These are phyloP conservation scores for Colletotrichum sojae DNA, from an alignment of 2,329 filamentous ascomycete genomes.

Conservation along the genomic window DNA sequence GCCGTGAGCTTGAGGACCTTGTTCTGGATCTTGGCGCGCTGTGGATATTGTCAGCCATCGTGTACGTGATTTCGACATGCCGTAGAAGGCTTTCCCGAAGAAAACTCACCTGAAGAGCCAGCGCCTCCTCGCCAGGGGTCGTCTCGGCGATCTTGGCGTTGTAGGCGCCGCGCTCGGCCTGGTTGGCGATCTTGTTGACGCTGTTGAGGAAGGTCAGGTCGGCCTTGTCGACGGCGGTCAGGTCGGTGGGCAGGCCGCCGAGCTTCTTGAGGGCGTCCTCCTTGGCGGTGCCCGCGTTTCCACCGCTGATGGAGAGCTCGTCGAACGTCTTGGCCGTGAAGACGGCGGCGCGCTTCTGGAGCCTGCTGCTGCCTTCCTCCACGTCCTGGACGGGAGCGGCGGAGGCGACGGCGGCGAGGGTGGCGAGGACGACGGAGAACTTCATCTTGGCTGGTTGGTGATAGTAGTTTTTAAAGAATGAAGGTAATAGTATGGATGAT, in stretches of 20 bases:
- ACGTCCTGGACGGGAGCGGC: conserved; percentile 37
- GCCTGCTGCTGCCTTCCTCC: conserved; percentile 40
- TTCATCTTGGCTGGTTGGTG: conserved; percentile 47
- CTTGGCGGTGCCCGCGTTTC: conserved; percentile 60
- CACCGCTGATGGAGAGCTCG: conserved; percentile 62
- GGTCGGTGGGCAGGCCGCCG: conserved; percentile 55
- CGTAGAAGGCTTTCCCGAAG: no score
- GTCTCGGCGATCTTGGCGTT: conserved; percentile 65
- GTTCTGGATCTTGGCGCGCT: conserved; percentile 72
- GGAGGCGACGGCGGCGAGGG: conserved; percentile 48
- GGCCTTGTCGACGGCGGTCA: conserved; percentile 58
- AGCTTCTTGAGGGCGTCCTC: conserved; percentile 59
- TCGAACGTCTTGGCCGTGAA: conserved; percentile 56
- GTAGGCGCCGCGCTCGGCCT: conserved; percentile 67
- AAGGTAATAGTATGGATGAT: conserved; percentile 1
- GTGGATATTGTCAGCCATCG: background rate
- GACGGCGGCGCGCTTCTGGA: conserved; percentile 46
- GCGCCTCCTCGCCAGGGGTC: conserved; percentile 59
- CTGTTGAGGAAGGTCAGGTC: conserved; percentile 65
- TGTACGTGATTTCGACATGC: background rate
- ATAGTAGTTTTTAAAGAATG: conserved; percentile 32
- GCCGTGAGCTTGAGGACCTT: conserved; percentile 71
- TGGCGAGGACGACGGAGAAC: conserved; percentile 50
- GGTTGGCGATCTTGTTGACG: conserved; percentile 67
- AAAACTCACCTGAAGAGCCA: conserved; percentile 60